These are phyloP conservation scores for Letharia lupina DNA, from an alignment of 495 filamentous ascomycete genomes.

Conservation along the genomic window DNA sequence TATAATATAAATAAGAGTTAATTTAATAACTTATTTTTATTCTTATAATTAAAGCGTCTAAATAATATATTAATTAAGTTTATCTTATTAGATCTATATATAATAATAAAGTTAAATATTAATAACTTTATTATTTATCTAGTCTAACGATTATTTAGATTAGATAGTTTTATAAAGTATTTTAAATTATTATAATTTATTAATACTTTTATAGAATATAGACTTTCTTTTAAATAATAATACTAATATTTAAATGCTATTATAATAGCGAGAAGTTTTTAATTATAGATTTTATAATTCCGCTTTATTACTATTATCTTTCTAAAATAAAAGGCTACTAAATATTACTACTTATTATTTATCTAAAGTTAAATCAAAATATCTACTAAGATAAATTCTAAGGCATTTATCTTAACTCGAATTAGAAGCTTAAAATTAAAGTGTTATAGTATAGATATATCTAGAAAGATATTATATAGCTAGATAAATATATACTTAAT, in stretches of 20 bases:
- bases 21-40: too few species aligned
- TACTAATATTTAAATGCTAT: background rate
- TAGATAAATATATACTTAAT: too few species aligned
- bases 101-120: too few species aligned
- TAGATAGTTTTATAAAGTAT: constrained; percentile 16
- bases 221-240: constrained; percentile 14
- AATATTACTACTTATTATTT: constrained; percentile 14
- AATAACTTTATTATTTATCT: too few species aligned
- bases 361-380: constrained; percentile 19
- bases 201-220: constrained; percentile 15
- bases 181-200: constrained; percentile 19
- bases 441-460: too few species aligned
- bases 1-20: too few species aligned
- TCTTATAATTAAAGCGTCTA: too few species aligned
- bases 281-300: constrained; percentile 23
- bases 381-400: constrained; percentile 12
- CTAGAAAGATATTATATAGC: too few species aligned
- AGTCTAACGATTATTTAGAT: background rate
- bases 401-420: constrained; percentile 2
- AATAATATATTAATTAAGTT: too few species aligned
- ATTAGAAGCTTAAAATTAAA: background rate
- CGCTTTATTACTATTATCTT: constrained; percentile 15
- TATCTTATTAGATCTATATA: too few species aligned
- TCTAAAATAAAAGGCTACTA: constrained; percentile 17
- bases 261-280: constrained; percentile 18